Evolutionary conservation across 2,329 filamentous ascomycete species (phyloP).

Genomic region (Emergomyces orientalis): DNA sequence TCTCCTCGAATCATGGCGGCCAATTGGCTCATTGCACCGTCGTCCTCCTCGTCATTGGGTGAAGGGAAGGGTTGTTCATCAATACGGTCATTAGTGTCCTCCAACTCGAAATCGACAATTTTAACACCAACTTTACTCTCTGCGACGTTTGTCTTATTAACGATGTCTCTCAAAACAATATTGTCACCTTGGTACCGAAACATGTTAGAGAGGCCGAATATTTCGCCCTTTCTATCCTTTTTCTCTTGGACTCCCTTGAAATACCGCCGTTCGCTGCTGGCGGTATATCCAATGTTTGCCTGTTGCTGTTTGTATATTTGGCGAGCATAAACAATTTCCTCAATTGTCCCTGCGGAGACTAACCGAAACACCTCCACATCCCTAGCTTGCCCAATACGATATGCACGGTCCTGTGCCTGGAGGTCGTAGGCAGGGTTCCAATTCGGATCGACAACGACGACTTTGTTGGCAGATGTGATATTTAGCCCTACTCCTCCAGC

Average conservation of each 20-base stretch:
- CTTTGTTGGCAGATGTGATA: constrained; percentile 95
- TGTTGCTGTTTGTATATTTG: constrained; percentile 99
- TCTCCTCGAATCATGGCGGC: constrained; percentile 51
- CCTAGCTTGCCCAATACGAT: constrained; percentile 83
- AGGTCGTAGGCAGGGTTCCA: constrained; percentile 96
- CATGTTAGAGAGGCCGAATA: constrained; percentile 83
- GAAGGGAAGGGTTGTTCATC: constrained; percentile 16
- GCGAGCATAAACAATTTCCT: constrained; percentile 92
- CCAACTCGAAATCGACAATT: constrained; percentile 65
- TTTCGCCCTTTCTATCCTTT: constrained; percentile 74
- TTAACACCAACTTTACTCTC: constrained; percentile 79
- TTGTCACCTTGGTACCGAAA: constrained; percentile 73
- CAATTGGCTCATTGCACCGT: constrained; percentile 63
- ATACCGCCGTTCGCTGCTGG: constrained; percentile 83
- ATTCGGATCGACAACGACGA: constrained; percentile 92
- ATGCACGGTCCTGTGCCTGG: constrained; percentile 91
- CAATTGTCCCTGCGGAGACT: constrained; percentile 82
- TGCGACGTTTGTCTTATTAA: constrained; percentile 96
- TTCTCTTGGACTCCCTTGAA: constrained; percentile 90
- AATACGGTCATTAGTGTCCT: constrained; percentile 47
- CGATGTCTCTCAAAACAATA: constrained; percentile 81
- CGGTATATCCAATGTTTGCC: constrained; percentile 93
- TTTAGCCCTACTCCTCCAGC: constrained; percentile 91
- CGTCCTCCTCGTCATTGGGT: constrained; percentile 45
- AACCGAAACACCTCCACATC: constrained; percentile 95